Percentiles rank a stretch among this genome's conserved stretches.
Conservation (phyloP, 2,329 filamentous ascomycete genomes). For the Verticillium tricorpus region DNA sequence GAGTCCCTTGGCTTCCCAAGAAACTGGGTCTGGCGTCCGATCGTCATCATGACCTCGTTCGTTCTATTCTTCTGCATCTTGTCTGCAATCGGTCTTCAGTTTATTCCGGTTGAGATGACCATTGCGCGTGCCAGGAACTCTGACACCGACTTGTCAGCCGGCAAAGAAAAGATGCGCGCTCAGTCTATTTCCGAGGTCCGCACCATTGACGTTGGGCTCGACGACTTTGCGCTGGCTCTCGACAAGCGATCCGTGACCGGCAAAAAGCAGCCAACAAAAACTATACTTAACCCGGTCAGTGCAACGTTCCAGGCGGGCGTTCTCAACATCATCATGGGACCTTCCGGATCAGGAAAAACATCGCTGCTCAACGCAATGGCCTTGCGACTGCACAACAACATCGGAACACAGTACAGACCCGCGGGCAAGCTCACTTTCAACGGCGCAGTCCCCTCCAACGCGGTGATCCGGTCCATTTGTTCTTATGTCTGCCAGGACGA, state of each 20-base stretch:
- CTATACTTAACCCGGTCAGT: conserved; percentile 63
- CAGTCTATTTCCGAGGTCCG: conserved; percentile 48
- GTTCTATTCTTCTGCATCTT: conserved; percentile 57
- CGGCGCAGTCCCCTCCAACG: conserved; percentile 59
- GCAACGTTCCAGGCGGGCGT: conserved; percentile 63
- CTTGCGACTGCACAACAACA: conserved; percentile 56
- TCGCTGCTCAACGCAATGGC: conserved; percentile 72
- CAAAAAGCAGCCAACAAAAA: conserved; percentile 47
- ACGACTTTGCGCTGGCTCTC: conserved; percentile 59
- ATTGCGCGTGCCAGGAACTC: conserved; percentile 58
- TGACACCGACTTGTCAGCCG: conserved; percentile 60
- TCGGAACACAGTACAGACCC: conserved; percentile 57
- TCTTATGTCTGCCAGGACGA: conserved; percentile 79
- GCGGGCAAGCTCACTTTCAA: conserved; percentile 67
- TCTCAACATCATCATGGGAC: conserved; percentile 76
- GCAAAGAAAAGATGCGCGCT: conserved; percentile 64
- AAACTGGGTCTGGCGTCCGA: conserved; percentile 64
- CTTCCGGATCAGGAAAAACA: conserved; percentile 73
- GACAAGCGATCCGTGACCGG: conserved; percentile 54
- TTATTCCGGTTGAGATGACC: conserved; percentile 63
- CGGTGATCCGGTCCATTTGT: conserved; percentile 66
- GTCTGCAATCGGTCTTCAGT: conserved; percentile 58
- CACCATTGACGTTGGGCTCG: conserved; percentile 60
- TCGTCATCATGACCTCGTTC: conserved; percentile 59
- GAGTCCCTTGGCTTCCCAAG: conserved; percentile 61